A percentile compares a stretch with the other conserved stretches of the same genome.
phyloP scores from a whole-genome alignment of 768 basidiomycete genomes.

The Rhizopogon roseolus region DNA sequence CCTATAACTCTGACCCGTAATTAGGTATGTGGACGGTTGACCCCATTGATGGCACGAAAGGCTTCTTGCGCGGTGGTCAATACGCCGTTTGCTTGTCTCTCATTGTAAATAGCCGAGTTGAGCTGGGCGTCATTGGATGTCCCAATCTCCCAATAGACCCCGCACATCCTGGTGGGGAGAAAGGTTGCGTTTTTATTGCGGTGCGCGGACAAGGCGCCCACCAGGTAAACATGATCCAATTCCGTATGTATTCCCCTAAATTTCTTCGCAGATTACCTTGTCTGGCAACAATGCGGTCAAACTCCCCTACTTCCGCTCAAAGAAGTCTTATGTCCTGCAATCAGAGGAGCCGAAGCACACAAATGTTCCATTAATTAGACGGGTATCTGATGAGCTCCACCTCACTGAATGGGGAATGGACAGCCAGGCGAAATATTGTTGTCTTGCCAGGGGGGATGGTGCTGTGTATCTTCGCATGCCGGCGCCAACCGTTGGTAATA shows the following conservation, averaged over 20 bases:
- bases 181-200: slow-evolving; percentile 82
- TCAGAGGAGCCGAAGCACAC: slow-evolving; percentile 91
- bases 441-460: slow-evolving; percentile 82
- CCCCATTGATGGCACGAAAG: slow-evolving; percentile 92
- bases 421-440: slow-evolving; percentile 92
- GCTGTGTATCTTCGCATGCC: slow-evolving; percentile 80
- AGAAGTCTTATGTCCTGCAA: slow-evolving; percentile 71
- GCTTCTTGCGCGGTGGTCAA: slow-evolving; percentile 88
- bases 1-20: background rate
- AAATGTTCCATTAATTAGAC: slow-evolving; percentile 79
- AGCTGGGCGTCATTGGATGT: slow-evolving; percentile 87
- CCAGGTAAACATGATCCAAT: slow-evolving; percentile 39
- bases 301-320: slow-evolving; percentile 36
- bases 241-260: background rate
- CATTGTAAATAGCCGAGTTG: slow-evolving; percentile 70
- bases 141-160: slow-evolving; percentile 77
- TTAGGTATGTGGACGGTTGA: slow-evolving; percentile 84
- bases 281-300: slow-evolving; percentile 27
- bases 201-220: slow-evolving; percentile 83
- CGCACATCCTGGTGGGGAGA: slow-evolving; percentile 48
- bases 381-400: slow-evolving; percentile 61
- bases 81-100: slow-evolving; percentile 90
- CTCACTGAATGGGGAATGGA: slow-evolving; percentile 80
- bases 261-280: slow-evolving; percentile 43
- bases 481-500: slow-evolving; percentile 36